These are phyloP conservation scores for Cutaneotrichosporon sp. DNA, from an alignment of 1,284 basidiomycete genomes.

Conservation along the genomic window DNA sequence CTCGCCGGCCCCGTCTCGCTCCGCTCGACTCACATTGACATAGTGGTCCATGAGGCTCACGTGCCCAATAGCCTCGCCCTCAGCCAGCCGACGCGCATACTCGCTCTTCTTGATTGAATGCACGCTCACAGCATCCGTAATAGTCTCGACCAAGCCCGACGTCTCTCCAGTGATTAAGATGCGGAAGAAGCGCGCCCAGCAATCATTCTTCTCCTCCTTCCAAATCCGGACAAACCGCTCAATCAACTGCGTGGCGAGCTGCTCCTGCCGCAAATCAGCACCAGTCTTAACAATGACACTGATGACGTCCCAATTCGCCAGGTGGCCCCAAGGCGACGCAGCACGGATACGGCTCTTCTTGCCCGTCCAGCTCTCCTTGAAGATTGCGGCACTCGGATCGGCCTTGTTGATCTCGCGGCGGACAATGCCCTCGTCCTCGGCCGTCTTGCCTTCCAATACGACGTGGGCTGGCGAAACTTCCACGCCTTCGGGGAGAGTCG, in stretches of 20 bases:
- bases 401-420: constrained; percentile 89
- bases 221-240: constrained; percentile 90
- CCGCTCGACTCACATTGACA: constrained; percentile 62
- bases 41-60: constrained; percentile 89
- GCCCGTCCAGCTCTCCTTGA: constrained; percentile 90
- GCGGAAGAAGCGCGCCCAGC: constrained; percentile 85
- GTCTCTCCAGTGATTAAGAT: constrained; percentile 92
- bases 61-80: constrained; percentile 70
- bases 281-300: constrained; percentile 99
- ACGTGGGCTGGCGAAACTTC: constrained; percentile 64
- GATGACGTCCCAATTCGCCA: constrained; percentile 73
- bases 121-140: constrained; percentile 94
- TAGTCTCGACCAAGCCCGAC: constrained; percentile 91
- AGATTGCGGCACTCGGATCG: constrained; percentile 91
- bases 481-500: constrained; percentile 64
- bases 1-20: no score
- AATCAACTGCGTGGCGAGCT: constrained; percentile 93
- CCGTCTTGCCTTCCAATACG: constrained; percentile 62
- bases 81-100: constrained; percentile 80
- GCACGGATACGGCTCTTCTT: constrained; percentile 95
- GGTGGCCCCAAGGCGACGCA: constrained; percentile 90
- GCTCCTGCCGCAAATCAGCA: constrained; percentile 94
- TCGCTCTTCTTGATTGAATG: constrained; percentile 99
- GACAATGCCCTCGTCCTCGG: constrained; percentile 88
- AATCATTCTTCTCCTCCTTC: constrained; percentile 84